Conservation (phyloP, 768 basidiomycete genomes). For the Ephemerocybe angulata region DNA sequence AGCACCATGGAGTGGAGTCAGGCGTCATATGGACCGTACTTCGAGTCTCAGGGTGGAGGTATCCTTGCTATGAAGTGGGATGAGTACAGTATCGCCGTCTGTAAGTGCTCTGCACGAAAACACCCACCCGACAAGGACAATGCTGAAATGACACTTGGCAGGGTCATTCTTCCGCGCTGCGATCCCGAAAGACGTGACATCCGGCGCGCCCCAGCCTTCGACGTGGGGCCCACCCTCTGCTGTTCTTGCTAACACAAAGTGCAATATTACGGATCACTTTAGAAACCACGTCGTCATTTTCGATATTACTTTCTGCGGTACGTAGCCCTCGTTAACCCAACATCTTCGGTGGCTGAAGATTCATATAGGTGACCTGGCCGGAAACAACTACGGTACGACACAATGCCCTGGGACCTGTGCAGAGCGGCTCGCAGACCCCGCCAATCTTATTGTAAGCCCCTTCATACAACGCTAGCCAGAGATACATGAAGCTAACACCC, state of each 20-base stretch:
- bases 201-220: constrained; percentile 61
- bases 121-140: not conserved
- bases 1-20: constrained; percentile 75
- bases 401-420: constrained; percentile 57
- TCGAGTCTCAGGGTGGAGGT: constrained; percentile 78
- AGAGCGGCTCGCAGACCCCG: constrained; percentile 23
- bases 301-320: constrained; percentile 83
- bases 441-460: constrained; percentile 45
- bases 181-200: constrained; percentile 61
- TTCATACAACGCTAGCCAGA: constrained; percentile 1
- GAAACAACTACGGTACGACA: constrained; percentile 29
- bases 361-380: constrained; percentile 45
- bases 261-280: constrained; percentile 60
- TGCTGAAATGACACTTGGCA: constrained; percentile 22
- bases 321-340: no score
- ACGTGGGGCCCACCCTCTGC: constrained; percentile 72
- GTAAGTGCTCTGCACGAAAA: constrained; percentile 50
- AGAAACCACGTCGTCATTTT: constrained; percentile 71
- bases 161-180: constrained; percentile 84
- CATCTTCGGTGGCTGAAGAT: constrained; percentile 85
- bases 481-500: not conserved
- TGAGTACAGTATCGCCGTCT: constrained; percentile 68
- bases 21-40: constrained; percentile 79
- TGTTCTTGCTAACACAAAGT: constrained; percentile 49
- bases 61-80: constrained; percentile 92